Evolutionary conservation across 2,329 filamentous ascomycete species (phyloP), one percentile per base, ranked within the genome.

Genomic region (Fusarium sp.): DNA sequence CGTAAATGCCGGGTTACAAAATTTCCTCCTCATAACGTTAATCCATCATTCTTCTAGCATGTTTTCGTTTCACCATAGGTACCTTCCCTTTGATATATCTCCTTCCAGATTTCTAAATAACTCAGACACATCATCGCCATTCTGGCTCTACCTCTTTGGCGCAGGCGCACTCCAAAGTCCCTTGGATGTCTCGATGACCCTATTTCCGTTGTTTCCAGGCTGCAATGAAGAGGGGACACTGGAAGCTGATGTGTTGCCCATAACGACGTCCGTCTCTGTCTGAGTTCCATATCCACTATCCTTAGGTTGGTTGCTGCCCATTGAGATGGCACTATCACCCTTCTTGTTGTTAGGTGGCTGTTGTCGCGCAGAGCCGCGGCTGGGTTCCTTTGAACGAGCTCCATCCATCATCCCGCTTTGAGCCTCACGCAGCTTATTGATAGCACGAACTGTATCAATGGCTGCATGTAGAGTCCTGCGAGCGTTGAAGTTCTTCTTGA

Each of bases 401-500:
- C 90, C 90, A 75, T 92, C 88, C 90, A 92, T 92, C 75, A 90
- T 84, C 26, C 86, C 83, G 72, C 88, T 84, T 76, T 90, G 89
- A 5, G 89, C 89, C 81, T 92, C 91, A 66, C 90, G 87, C 53
- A 93, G 83, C 83, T 92, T 93, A 82, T 93, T 92, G 80, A 93
- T 93, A 39, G 91, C 91, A 55, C 91, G 86, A 54, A 93, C 90
- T 4, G 91, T 93, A 80, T 93, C 91, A 80, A 93, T 93, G 63
- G 91, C 91, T 38, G 91, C 90, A 77, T 93, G 91, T 56, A 93
- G 84, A 35, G 91, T 93, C 77, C 91, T 86, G 65, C 91, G 86
- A 47, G 91, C 91, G 77, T 93, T 93, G 84, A 93, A 93, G 84
- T 93, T 93, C 88, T 92, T 92, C 87, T 92, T 91, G 80, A 93